Evolutionary conservation across 148 eudicot species (phyloP).

Genomic region (Rhododendron ovatum): DNA sequence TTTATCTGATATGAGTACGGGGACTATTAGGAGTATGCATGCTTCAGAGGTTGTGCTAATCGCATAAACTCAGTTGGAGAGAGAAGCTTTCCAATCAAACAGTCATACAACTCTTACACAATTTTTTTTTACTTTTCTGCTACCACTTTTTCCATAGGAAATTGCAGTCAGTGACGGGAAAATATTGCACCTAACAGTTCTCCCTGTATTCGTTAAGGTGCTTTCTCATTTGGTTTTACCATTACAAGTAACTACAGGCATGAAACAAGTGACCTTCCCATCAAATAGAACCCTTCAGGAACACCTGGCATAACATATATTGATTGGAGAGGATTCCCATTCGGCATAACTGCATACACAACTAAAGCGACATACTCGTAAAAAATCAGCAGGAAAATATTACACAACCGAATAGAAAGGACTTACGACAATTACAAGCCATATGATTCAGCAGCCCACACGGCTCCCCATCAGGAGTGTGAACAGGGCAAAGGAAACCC

Average conservation of each 20-base stretch:
- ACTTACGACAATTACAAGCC: slow-evolving; percentile 81
- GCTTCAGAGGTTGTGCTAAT: not conserved
- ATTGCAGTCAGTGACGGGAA: not conserved
- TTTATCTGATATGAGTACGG: not conserved
- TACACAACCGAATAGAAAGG: not conserved
- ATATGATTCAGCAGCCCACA: slow-evolving; percentile 95
- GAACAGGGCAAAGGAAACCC: slow-evolving; percentile 99
- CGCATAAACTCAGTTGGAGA: not conserved
- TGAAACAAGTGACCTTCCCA: not conserved
- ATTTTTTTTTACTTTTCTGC: not conserved
- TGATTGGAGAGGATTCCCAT: not conserved
- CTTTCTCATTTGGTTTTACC: not conserved
- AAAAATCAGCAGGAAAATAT: not conserved
- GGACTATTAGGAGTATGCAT: not conserved
- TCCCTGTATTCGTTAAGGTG: not conserved
- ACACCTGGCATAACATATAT: not conserved
- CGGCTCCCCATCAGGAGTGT: slow-evolving; percentile 98
- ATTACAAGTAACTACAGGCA: not conserved
- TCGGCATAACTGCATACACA: not conserved
- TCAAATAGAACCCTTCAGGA: not conserved
- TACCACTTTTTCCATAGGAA: not conserved
- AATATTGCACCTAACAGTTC: not conserved
- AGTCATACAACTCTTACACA: not conserved
- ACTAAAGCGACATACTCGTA: not conserved
- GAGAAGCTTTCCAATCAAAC: not conserved